Evolutionary conservation across 257 asterid genomes (phyloP).

Genomic region (Rubia yunnanensis): DNA sequence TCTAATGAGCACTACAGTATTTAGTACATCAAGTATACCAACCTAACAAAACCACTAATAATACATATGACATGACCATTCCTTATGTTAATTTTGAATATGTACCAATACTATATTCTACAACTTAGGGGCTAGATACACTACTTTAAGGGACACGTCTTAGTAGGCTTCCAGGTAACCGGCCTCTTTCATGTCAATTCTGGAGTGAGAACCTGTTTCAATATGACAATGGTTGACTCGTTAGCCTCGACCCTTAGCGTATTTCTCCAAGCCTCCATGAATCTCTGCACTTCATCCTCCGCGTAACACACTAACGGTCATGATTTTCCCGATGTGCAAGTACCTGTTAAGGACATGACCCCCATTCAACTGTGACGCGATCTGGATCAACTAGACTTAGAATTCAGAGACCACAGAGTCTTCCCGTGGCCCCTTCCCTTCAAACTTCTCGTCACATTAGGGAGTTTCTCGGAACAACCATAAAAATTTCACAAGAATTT

Average conservation of each 20-base stretch:
- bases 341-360: constrained; percentile 68
- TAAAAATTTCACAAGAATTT: constrained; percentile 1
- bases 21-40: too few relatives aligned
- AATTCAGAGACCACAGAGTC: constrained; percentile 62
- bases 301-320: constrained; percentile 60
- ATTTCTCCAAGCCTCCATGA: constrained; percentile 82
- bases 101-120: not conserved
- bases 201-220: constrained; percentile 75
- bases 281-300: constrained; percentile 75
- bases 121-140: not conserved
- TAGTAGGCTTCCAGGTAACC: constrained; percentile 27
- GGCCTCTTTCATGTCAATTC: constrained; percentile 25
- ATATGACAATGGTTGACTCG: constrained; percentile 71
- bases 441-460: constrained; percentile 45
- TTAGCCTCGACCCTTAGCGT: constrained; percentile 88
- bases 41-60: not conserved
- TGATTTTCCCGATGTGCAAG: constrained; percentile 61
- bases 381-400: constrained; percentile 75
- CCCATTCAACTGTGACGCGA: constrained; percentile 94
- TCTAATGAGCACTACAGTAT: too few relatives aligned
- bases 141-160: constrained; percentile 3
- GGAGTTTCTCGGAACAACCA: constrained; percentile 47
- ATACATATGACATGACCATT: not conserved
- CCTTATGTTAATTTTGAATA: not conserved
- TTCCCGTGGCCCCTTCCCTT: constrained; percentile 64